phyloP scores from a whole-genome alignment of 345 rosid species.

The Trapa bicornis region DNA sequence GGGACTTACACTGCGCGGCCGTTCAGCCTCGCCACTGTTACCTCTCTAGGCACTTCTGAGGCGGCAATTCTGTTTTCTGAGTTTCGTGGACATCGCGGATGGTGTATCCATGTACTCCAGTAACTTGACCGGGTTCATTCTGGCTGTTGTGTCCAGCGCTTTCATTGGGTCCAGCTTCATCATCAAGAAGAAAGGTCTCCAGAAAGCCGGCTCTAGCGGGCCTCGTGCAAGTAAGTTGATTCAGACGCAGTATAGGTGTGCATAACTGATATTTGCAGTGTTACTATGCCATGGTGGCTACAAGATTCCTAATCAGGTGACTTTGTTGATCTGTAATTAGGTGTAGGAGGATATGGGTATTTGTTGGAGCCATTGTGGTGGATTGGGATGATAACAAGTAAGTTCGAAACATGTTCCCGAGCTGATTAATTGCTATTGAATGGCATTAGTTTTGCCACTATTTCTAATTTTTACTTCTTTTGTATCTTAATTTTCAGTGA shows the following conservation, averaged over 20 bases:
- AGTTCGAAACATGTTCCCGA: conserved; percentile 9
- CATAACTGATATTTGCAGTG: background rate
- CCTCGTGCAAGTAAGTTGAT: conserved; percentile 45
- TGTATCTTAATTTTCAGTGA: conserved; percentile 29
- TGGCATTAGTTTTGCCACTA: background rate
- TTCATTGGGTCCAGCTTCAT: conserved; percentile 80
- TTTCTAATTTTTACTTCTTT: background rate
- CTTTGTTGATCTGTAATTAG: conserved; percentile 15
- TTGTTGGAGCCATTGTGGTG: conserved; percentile 80
- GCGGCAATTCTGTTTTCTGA: background rate
- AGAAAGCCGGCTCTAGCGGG: conserved; percentile 47
- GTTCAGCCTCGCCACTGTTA: background rate
- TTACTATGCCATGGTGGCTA: background rate
- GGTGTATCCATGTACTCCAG: conserved; percentile 39
- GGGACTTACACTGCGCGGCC: background rate
- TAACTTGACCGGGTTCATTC: conserved; percentile 49
- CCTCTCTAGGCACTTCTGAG: background rate
- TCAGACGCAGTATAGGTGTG: background rate
- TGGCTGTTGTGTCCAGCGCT: conserved; percentile 62
- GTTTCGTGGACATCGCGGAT: background rate
- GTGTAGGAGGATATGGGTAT: conserved; percentile 71
- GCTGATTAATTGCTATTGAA: background rate
- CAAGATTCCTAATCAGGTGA: background rate
- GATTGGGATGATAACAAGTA: conserved; percentile 78
- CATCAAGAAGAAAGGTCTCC: conserved; percentile 74